phyloP scores from a whole-genome alignment of 2,329 filamentous ascomycete genomes.

The Epichloe uncinata region DNA sequence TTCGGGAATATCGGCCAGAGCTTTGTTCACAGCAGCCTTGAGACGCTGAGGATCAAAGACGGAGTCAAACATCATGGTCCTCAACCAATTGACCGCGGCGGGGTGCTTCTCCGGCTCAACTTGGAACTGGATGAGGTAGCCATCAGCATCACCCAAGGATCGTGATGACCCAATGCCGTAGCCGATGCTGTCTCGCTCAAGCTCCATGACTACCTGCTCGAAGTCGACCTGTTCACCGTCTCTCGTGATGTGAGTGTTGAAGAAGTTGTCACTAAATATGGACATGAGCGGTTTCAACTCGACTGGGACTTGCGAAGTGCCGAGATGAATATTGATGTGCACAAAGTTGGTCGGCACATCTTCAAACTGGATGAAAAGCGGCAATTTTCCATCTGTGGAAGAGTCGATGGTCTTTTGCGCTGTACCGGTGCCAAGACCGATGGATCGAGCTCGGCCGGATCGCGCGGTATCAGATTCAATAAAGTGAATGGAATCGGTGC shows the following conservation, averaged over 20 bases:
- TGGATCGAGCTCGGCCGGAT: slow-evolving; percentile 59
- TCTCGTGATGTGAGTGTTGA: slow-evolving; percentile 73
- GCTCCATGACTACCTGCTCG: slow-evolving; percentile 79
- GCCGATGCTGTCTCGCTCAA: slow-evolving; percentile 82
- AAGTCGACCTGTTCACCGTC: slow-evolving; percentile 70
- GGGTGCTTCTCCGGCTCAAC: slow-evolving; percentile 81
- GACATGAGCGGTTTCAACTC: slow-evolving; percentile 72
- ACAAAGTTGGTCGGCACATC: slow-evolving; percentile 90
- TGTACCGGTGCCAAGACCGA: slow-evolving; percentile 53
- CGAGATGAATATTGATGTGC: slow-evolving; percentile 67
- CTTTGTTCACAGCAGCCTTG: slow-evolving; percentile 57
- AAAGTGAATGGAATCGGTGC: slow-evolving; percentile 86
- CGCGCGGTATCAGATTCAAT: slow-evolving; percentile 78
- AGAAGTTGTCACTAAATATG: slow-evolving; percentile 85
- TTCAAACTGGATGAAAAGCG: slow-evolving; percentile 93
- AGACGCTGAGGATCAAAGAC: slow-evolving; percentile 64
- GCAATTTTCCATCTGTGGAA: slow-evolving; percentile 45
- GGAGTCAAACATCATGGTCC: slow-evolving; percentile 74
- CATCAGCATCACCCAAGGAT: slow-evolving; percentile 64
- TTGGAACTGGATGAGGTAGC: slow-evolving; percentile 69
- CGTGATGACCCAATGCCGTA: slow-evolving; percentile 61
- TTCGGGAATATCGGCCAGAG: slow-evolving; percentile 84
- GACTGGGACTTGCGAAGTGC: slow-evolving; percentile 64
- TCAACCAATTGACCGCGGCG: slow-evolving; percentile 70
- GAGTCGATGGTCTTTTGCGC: slow-evolving; percentile 67